These are phyloP conservation scores for Sporothrix protearum DNA, from an alignment of 2,329 filamentous ascomycete genomes.

Conservation along the genomic window DNA sequence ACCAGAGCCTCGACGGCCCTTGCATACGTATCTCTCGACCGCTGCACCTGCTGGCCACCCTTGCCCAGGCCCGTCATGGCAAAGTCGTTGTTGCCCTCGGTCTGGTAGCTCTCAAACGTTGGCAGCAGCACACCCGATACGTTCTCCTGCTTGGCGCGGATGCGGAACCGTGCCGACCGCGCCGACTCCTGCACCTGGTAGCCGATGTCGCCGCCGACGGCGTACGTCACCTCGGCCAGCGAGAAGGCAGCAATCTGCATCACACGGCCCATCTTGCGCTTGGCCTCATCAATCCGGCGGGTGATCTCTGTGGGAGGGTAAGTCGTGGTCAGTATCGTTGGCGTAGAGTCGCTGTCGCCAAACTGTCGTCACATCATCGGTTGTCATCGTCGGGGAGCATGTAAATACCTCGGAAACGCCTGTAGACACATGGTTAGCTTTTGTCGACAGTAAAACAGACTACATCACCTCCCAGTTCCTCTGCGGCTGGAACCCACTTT, in stretches of 20 bases:
- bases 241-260: conserved; percentile 99
- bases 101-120: conserved; percentile 85
- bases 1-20: conserved; percentile 93
- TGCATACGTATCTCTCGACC: conserved; percentile 92
- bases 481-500: conserved; percentile 60
- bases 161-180: conserved; percentile 84
- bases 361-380: background rate
- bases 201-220: conserved; percentile 89
- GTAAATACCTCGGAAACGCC: conserved; percentile 77
- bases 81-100: conserved; percentile 91
- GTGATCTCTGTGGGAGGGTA: conserved; percentile 80
- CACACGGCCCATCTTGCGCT: conserved; percentile 97
- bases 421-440: conserved; percentile 37
- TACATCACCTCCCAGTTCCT: background rate
- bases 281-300: conserved; percentile 93
- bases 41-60: conserved; percentile 93
- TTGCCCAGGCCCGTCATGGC: conserved; percentile 93
- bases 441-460: background rate
- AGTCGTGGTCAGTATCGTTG: background rate
- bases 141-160: conserved; percentile 96
- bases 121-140: conserved; percentile 94
- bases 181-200: conserved; percentile 98
- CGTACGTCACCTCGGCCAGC: conserved; percentile 94
- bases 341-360: background rate
- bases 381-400: conserved; percentile 8